Base-by-base conservation (phyloP, 257 asterid species). In the Salvia rosmarinus region DNA sequence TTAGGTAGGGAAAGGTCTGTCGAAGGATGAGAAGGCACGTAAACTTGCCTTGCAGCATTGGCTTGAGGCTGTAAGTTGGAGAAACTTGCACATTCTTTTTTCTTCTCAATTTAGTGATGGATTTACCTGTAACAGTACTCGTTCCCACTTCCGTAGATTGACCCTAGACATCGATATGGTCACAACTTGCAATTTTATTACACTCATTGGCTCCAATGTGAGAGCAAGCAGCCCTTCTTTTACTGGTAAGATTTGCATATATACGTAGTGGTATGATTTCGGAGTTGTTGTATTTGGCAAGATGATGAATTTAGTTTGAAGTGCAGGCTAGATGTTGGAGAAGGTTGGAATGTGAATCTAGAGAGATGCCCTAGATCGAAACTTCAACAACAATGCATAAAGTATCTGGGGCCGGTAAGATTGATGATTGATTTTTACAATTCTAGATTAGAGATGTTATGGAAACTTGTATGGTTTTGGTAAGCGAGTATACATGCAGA, bases 1-100 rank as follows among this genome's bases (percentile, higher is more conserved):
- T 57, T 77, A 88, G 96, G 95, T 89, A 49, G 96, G 96, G 47
- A 91, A 91, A 83, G 98, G 96, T 23, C 50, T 89, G 83, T 89
- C 96, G 0, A 89, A 84, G 80, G 91, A 82, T 35, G 94, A 89
- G 17, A 87, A 80, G 66, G 96, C 96, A 1, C 87, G 94, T 23
- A 86, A 89, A 80, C 96, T 91, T 46, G 98, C 95, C 72, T 67
- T 91, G 78, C 95, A 89, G 80, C 96, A 91, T 75, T 91, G 98
- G 95, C 93, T 91, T 12, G 96, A 89, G 80, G 98, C 98, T 56
- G 96, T 92, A 73, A 92, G 98, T 39, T 77, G 30, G 30, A 25
- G 30, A 25, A 25, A 25, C 3, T 25, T 34, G 42, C 49, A 32
- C 40, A 16, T 40, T 6, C 8, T 9, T 2, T 0, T 57, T 57